These are phyloP conservation scores for Solanum clarkiae DNA, from an alignment of 257 asterid genomes.

Conservation along the genomic window DNA sequence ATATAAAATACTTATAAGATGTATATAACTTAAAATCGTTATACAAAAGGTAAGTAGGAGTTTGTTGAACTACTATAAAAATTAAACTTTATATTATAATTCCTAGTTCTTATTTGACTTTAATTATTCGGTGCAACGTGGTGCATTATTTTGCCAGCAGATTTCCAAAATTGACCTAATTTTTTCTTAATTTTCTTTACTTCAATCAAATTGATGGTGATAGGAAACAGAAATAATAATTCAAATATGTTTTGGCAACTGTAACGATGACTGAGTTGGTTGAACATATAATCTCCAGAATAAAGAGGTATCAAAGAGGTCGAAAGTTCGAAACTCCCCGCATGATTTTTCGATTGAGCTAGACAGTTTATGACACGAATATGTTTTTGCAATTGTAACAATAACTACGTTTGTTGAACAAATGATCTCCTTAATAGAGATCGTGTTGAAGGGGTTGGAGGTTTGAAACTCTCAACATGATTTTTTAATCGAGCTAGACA, in stretches of 20 bases:
- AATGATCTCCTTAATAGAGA: fast-evolving
- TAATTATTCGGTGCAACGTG: background rate
- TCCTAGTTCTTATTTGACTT: background rate
- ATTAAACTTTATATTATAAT: background rate
- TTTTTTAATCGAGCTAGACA: background rate
- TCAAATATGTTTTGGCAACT: background rate
- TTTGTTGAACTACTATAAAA: background rate
- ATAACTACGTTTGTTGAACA: background rate
- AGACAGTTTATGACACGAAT: background rate
- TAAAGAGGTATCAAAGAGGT: background rate
- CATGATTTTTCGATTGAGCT: background rate
- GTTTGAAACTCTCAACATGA: background rate
- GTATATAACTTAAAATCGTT: background rate
- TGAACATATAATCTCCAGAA: fast-evolving
- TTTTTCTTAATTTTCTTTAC: background rate
- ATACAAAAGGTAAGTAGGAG: background rate
- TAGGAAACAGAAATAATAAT: background rate
- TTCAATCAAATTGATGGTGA: background rate
- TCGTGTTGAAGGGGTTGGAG: background rate
- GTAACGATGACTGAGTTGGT: background rate
- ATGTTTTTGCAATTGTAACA: too few species aligned
- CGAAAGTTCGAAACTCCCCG: background rate
- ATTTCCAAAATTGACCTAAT: background rate
- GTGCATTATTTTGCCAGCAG: background rate
- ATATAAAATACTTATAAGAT: background rate